Conservation (phyloP, 1,139 yeast species). For the Taphrina deformans region DNA sequence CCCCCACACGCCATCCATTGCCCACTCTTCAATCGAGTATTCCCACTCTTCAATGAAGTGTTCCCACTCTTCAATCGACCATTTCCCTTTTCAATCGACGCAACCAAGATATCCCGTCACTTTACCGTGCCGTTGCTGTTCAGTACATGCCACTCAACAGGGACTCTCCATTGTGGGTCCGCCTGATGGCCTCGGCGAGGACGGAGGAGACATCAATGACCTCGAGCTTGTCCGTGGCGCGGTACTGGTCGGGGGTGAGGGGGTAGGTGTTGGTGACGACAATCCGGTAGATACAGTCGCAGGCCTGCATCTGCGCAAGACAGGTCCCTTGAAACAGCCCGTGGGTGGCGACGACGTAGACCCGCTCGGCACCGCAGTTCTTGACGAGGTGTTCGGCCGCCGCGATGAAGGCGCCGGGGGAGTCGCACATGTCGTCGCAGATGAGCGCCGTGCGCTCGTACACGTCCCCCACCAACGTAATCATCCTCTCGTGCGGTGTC, state of each 20-base stretch:
- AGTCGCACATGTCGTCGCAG: slow-evolving; percentile 94
- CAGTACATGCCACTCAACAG: slow-evolving; percentile 5
- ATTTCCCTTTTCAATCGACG: too few species aligned
- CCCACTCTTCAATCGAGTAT: too few species aligned
- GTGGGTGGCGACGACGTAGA: slow-evolving; percentile 90
- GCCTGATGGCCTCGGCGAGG: slow-evolving; percentile 95
- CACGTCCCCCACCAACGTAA: slow-evolving; percentile 95
- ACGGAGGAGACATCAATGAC: slow-evolving; percentile 93
- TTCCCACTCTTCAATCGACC: too few species aligned
- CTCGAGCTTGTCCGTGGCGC: slow-evolving; percentile 59
- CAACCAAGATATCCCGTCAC: too few species aligned
- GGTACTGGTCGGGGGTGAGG: slow-evolving; percentile 62
- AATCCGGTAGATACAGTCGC: slow-evolving; percentile 79
- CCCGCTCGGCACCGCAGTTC: slow-evolving; percentile 92
- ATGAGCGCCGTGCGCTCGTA: slow-evolving; percentile 87
- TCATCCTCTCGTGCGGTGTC: slow-evolving; percentile 75
- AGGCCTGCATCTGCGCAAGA: slow-evolving; percentile 71
- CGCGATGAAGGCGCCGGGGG: slow-evolving; percentile 88
- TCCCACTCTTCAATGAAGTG: too few species aligned
- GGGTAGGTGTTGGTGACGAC: slow-evolving; percentile 97
- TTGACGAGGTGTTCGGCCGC: slow-evolving; percentile 96
- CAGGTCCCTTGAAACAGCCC: slow-evolving; percentile 89
- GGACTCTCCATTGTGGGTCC: slow-evolving; percentile 69
- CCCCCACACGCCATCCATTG: too few species aligned
- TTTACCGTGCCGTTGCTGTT: too few species aligned